Evolutionary conservation across 306 rosid genomes (phyloP).

Genomic region (Malus asiatica): DNA sequence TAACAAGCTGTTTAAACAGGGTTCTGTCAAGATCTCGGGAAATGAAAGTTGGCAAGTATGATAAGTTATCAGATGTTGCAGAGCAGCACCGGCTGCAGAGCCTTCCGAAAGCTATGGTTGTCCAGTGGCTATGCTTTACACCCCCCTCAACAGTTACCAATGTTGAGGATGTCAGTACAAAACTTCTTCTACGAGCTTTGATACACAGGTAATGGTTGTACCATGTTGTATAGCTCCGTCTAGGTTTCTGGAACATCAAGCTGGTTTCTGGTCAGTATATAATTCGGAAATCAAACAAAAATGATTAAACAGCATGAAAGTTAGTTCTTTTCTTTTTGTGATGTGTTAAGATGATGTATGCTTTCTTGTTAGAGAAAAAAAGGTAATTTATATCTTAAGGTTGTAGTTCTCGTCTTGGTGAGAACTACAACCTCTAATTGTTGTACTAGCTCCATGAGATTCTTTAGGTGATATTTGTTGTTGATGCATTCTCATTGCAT

Average conservation of each 20-base stretch:
- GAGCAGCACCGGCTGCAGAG: constrained; percentile 89
- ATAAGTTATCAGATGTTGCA: constrained; percentile 60
- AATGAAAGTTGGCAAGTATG: constrained; percentile 55
- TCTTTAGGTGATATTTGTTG: not conserved
- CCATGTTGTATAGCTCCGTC: not conserved
- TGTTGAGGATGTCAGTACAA: constrained; percentile 59
- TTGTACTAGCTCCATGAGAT: not conserved
- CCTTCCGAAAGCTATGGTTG: constrained; percentile 88
- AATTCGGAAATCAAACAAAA: not conserved
- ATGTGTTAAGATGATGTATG: not conserved
- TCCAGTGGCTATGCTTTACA: constrained; percentile 98
- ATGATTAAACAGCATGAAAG: not conserved
- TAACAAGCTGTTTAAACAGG: constrained; percentile 46
- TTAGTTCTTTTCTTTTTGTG: not conserved
- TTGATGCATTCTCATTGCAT: not conserved
- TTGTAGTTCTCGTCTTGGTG: not conserved
- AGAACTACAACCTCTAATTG: not conserved
- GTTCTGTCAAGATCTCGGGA: constrained; percentile 89
- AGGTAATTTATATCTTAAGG: not conserved
- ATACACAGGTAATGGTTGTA: constrained; percentile 56
- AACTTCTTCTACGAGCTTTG: constrained; percentile 74
- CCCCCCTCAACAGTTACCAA: constrained; percentile 83
- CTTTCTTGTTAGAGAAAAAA: not conserved
- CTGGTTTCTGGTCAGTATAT: constrained; percentile 19
- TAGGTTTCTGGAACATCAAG: not conserved